phyloP scores from a whole-genome alignment of 305 asterid species.

The Solanum hybrid region DNA sequence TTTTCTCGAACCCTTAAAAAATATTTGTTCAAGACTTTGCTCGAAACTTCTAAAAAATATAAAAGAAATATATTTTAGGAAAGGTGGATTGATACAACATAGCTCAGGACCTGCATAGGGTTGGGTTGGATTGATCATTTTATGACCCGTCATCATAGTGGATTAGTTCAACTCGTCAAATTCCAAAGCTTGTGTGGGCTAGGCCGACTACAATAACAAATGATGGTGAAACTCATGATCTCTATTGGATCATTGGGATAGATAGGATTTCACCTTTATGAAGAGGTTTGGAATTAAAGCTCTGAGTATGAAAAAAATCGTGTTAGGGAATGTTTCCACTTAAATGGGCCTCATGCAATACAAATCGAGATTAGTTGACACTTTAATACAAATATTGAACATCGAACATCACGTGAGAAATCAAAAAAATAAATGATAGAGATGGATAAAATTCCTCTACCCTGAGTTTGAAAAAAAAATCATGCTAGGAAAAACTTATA shows the following conservation, averaged over 20 bases:
- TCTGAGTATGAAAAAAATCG: neutral
- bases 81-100: neutral
- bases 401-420: neutral
- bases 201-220: neutral
- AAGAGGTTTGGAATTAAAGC: neutral
- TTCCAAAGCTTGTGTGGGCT: neutral
- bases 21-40: neutral
- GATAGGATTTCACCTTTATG: neutral
- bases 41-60: neutral
- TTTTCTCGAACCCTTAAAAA: accelerated
- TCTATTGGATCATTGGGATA: neutral
- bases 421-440: neutral
- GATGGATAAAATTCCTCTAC: neutral
- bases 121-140: neutral
- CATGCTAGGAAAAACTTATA: neutral
- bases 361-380: neutral
- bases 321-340: neutral
- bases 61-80: neutral
- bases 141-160: neutral
- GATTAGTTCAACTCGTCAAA: neutral
- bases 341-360: neutral
- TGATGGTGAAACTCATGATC: neutral
- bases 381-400: neutral
- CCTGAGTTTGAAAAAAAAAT: neutral
- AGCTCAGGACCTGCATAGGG: neutral